Percentiles rank a stretch among this genome's conserved stretches.
phyloP scores from a whole-genome alignment of 352 stramenopile genomes.

The Phytophthora pistaciae region DNA sequence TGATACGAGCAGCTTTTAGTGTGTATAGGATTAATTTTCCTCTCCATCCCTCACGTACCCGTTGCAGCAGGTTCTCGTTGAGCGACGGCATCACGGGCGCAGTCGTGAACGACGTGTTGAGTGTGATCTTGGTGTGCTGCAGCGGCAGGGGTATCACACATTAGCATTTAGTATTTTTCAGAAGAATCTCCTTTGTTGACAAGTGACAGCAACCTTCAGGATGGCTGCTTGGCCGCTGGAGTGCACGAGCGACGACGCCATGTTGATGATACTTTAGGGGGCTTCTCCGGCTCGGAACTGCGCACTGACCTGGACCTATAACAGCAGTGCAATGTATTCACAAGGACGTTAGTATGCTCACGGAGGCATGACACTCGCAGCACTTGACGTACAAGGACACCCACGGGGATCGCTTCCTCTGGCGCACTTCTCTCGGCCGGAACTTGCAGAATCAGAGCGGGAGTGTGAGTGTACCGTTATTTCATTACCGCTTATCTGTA shows the following conservation, averaged over 20 bases:
- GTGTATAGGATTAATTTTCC: neutral
- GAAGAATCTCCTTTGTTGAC: neutral
- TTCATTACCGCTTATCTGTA: neutral
- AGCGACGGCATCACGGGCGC: slow-evolving; percentile 48
- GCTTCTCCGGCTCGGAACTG: neutral
- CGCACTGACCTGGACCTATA: neutral
- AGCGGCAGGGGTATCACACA: neutral
- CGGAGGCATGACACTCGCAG: neutral
- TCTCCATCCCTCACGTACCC: slow-evolving; percentile 30
- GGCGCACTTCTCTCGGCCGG: neutral
- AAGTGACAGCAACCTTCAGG: slow-evolving; percentile 32
- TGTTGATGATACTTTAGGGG: slow-evolving; percentile 7
- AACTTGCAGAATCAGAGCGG: no score
- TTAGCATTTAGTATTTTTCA: no score
- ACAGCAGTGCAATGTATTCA: neutral
- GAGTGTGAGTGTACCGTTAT: no score
- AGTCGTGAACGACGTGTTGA: slow-evolving; percentile 66
- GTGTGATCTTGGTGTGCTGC: slow-evolving; percentile 59
- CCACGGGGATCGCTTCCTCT: neutral
- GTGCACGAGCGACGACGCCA: slow-evolving; percentile 46
- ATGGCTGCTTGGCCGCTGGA: slow-evolving; percentile 38
- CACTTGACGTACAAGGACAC: neutral
- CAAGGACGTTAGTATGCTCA: neutral
- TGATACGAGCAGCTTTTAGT: neutral
- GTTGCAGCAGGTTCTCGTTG: slow-evolving; percentile 69